A percentile compares a stretch with the other conserved stretches of the same genome.
Conservation (phyloP, 108 stramenopile species). For the Nitzschia putrida region DNA sequence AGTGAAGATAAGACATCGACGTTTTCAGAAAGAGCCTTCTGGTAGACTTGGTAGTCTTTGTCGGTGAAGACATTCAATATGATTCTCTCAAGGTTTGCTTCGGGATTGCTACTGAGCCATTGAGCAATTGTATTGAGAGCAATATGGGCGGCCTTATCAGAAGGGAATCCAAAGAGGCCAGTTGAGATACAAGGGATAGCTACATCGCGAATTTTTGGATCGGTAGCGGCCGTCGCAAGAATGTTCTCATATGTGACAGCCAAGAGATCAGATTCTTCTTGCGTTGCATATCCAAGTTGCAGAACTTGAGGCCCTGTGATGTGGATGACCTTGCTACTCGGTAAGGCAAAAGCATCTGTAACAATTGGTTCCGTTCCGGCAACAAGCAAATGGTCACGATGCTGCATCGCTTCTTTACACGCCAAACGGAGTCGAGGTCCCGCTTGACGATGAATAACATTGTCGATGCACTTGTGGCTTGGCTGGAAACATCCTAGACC, state of each 20-base stretch:
- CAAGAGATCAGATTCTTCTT: neutral
- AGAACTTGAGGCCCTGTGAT: slow-evolving; percentile 27
- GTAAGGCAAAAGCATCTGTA: slow-evolving; percentile 10
- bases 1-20: neutral
- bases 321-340: slow-evolving; percentile 30
- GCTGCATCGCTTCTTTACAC: neutral
- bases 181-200: slow-evolving; percentile 27
- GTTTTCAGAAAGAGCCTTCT: neutral
- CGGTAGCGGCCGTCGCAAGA: neutral
- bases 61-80: too few species aligned
- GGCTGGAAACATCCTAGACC: too few species aligned
- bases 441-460: too few species aligned
- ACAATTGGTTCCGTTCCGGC: slow-evolving; percentile 29
- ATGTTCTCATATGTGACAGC: neutral
- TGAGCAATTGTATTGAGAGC: too few species aligned
- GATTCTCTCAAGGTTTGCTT: too few species aligned
- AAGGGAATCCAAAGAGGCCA: slow-evolving; percentile 29
- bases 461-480: too few species aligned
- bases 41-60: too few species aligned
- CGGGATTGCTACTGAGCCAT: too few species aligned
- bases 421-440: too few species aligned
- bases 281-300: neutral
- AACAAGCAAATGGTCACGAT: slow-evolving; percentile 1
- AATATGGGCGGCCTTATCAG: neutral
- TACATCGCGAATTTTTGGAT: neutral